phyloP scores from a whole-genome alignment of 305 asterid genomes.

The Caryopteris hybrid region DNA sequence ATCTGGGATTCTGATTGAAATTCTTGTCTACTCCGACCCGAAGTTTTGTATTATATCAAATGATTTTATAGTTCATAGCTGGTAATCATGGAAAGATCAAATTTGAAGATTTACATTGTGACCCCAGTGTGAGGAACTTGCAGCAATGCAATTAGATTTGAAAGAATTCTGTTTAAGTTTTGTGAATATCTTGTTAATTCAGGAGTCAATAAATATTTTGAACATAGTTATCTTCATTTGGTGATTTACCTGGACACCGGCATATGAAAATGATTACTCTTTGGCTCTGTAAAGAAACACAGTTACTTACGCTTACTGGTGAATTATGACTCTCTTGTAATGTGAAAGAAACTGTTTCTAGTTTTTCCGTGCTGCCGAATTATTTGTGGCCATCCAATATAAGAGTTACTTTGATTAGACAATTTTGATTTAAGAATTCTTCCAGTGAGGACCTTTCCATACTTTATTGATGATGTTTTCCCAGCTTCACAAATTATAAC shows the following conservation, averaged over 20 bases:
- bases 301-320: not conserved
- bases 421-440: not conserved
- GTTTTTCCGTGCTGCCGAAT: not conserved
- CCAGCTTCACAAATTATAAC: not conserved
- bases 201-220: not conserved
- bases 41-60: not conserved
- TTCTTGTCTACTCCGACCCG: not conserved
- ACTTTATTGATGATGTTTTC: not conserved
- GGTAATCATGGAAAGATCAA: not conserved
- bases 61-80: not conserved
- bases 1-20: not conserved
- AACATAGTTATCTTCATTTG: not conserved
- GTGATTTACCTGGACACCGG: not conserved
- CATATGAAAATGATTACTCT: not conserved
- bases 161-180: not conserved
- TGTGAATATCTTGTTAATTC: not conserved
- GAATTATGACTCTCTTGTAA: not conserved
- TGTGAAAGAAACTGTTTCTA: not conserved
- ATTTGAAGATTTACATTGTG: not conserved
- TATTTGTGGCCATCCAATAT: not conserved
- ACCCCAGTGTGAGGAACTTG: not conserved
- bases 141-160: not conserved
- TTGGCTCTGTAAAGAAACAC: not conserved
- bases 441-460: not conserved
- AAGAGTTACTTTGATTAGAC: not conserved